Base-by-base conservation (phyloP, 148 eudicot genomes). In the Rheum nobile region DNA sequence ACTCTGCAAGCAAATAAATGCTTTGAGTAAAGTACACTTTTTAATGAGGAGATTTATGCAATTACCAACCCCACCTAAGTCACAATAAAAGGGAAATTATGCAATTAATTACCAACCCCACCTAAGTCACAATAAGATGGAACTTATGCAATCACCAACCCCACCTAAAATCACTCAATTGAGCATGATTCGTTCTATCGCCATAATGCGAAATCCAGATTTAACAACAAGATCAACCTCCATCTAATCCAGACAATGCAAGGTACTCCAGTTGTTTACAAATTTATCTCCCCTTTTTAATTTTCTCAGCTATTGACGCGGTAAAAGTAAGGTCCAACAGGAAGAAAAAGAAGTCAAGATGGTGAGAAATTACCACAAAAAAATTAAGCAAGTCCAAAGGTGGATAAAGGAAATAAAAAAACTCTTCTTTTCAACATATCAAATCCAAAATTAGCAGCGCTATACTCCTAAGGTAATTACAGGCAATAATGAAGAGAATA, bases 1-100 rank as follows among this genome's bases (percentile, higher is more conserved):
- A 63, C 79, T 83, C 97, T 91, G 69, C 39, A 78, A 4, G 42
- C 72, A 80, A 73, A 77, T 42, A 14, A 65, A 35, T 41, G 34
- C 21, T 13, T 65, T 65, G 39, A 31, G 37, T 31, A 63, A 32
- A 32, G 38, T 16, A 32, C 38, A 63, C 65, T 14, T 57, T 26
- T 6, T 26, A 57, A 57, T 57, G 65, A 57, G 34, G 21, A 48
- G 21, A 55, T 55, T n/a, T 22, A 16, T 52, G 73, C 63, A 22
- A 24, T 3, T 55, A 55, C 29, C 63, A 55, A 55, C 3, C 63
- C 28, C 63, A 55, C 29, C 63, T 55, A 55, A 55, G 29, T 55
- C 63, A 55, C 31, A 1, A 55, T 55, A 55, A 55, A 55, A 55
- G 22, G 63, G 21, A 31, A 65, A 32, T 14, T 12, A 65, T 65